Percentiles rank a stretch among this genome's conserved stretches.
Conservation (phyloP, 257 asterid genomes). For the Apocynum venetum region DNA sequence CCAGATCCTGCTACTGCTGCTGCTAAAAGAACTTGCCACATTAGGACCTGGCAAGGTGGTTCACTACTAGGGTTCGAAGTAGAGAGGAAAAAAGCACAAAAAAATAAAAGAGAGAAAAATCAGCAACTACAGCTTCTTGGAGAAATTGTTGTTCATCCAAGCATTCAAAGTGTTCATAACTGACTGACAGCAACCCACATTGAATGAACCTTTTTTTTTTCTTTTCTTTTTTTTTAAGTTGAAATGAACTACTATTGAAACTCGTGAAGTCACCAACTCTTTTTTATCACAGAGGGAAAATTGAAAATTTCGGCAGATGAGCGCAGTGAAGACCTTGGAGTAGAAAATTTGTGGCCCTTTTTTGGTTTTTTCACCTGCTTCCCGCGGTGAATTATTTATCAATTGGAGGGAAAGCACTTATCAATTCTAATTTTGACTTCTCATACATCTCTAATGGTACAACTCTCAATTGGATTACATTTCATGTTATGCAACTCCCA, state of each 20-base stretch:
- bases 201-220: background rate
- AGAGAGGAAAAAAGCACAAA: background rate
- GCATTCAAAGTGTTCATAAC: slow-evolving; percentile 4
- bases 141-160: background rate
- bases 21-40: slow-evolving; percentile 70
- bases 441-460: no score
- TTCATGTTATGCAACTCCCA: no score
- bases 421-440: no score
- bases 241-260: slow-evolving; percentile 10
- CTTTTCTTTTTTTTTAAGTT: no score
- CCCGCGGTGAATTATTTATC: slow-evolving; percentile 12
- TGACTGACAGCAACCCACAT: slow-evolving; percentile 20
- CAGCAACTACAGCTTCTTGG: background rate
- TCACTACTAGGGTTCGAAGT: slow-evolving; percentile 4
- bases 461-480: no score
- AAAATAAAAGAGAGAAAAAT: background rate
- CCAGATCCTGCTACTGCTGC: slow-evolving; percentile 83
- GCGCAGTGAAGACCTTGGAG: background rate
- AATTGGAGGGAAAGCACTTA: slow-evolving; percentile 1
- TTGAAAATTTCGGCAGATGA: background rate
- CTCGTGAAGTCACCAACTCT: background rate
- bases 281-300: background rate
- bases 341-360: background rate
- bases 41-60: slow-evolving; percentile 16
- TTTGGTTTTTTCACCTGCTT: slow-evolving; percentile 23